These are phyloP conservation scores for Penicillium sp. DNA, from an alignment of 2,329 filamentous ascomycete genomes.

Conservation along the genomic window DNA sequence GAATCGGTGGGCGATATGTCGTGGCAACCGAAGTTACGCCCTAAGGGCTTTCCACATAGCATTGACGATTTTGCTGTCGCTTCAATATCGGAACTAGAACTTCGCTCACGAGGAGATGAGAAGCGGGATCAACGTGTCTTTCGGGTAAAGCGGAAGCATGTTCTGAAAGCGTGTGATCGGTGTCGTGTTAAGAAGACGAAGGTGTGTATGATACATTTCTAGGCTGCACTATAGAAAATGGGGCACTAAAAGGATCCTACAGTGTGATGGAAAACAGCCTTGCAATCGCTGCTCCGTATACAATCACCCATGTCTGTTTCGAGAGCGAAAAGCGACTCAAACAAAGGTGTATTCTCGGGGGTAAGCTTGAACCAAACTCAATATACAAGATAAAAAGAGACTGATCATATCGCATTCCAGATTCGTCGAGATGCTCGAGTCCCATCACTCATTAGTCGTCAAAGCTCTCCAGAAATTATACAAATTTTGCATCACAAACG, in stretches of 20 bases:
- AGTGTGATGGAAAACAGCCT: slow-evolving; percentile 48
- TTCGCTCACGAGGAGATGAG: slow-evolving; percentile 32
- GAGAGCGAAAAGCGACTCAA: slow-evolving; percentile 45
- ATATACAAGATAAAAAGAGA: neutral
- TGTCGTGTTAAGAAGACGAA: slow-evolving; percentile 49
- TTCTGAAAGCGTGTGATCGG: slow-evolving; percentile 47
- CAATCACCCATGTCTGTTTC: slow-evolving; percentile 46
- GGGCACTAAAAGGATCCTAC: neutral
- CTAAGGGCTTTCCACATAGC: slow-evolving; percentile 39
- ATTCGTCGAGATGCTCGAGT: slow-evolving; percentile 48
- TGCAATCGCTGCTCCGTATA: slow-evolving; percentile 46
- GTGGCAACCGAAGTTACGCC: slow-evolving; percentile 40
- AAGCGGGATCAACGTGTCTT: slow-evolving; percentile 42
- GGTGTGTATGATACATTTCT: too few relatives aligned
- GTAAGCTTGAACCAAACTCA: slow-evolving; percentile 24
- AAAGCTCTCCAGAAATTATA: slow-evolving; percentile 45
- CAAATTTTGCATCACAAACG: slow-evolving; percentile 42
- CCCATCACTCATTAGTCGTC: slow-evolving; percentile 44
- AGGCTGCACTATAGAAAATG: too few relatives aligned
- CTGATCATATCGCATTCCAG: slow-evolving; percentile 19
- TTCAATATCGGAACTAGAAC: slow-evolving; percentile 32
- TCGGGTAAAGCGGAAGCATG: slow-evolving; percentile 46
- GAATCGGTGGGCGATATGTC: slow-evolving; percentile 35
- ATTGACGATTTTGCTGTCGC: slow-evolving; percentile 36
- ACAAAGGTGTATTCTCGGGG: slow-evolving; percentile 47